phyloP scores from a whole-genome alignment of 192 early-diverging fungal genomes.

The Podila clonocystis region DNA sequence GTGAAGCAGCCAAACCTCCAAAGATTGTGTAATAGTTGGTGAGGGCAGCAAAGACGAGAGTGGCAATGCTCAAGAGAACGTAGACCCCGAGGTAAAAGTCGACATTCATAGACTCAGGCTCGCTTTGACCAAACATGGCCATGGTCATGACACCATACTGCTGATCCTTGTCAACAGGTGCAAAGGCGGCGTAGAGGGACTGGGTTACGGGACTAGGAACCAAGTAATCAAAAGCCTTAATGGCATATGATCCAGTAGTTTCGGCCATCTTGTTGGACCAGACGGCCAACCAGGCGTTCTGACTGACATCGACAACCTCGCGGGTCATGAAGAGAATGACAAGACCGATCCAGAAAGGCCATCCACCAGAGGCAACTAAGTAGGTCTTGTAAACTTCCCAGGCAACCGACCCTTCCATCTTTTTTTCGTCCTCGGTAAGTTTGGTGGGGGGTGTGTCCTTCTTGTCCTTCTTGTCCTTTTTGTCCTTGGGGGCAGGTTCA shows the following conservation, averaged over 20 bases:
- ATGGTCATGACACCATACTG: slow-evolving; percentile 22
- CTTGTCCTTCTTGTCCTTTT: slow-evolving; percentile 49
- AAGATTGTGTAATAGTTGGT: slow-evolving; percentile 54
- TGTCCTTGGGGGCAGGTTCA: slow-evolving; percentile 15
- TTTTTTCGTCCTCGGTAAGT: slow-evolving; percentile 87
- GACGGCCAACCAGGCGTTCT: slow-evolving; percentile 66
- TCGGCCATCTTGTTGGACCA: slow-evolving; percentile 38
- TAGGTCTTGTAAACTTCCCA: slow-evolving; percentile 83
- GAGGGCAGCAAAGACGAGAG: slow-evolving; percentile 50
- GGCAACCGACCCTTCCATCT: slow-evolving; percentile 82
- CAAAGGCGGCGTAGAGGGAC: slow-evolving; percentile 26
- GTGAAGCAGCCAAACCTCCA: slow-evolving; percentile 68
- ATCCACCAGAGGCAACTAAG: slow-evolving; percentile 73
- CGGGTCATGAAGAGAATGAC: slow-evolving; percentile 55
- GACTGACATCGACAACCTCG: slow-evolving; percentile 60
- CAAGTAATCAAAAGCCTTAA: slow-evolving; percentile 23
- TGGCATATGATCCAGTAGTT: slow-evolving; percentile 30
- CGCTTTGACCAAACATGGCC: slow-evolving; percentile 25
- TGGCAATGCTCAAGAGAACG: slow-evolving; percentile 61
- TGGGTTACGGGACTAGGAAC: slow-evolving; percentile 21
- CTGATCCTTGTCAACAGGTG: slow-evolving; percentile 4
- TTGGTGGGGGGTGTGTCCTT: slow-evolving; percentile 59
- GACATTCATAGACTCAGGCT: slow-evolving; percentile 54
- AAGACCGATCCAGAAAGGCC: slow-evolving; percentile 68
- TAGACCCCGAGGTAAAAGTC: slow-evolving; percentile 73